Conservation (phyloP, 805 yeast species). For the Candida sphagnicola region DNA sequence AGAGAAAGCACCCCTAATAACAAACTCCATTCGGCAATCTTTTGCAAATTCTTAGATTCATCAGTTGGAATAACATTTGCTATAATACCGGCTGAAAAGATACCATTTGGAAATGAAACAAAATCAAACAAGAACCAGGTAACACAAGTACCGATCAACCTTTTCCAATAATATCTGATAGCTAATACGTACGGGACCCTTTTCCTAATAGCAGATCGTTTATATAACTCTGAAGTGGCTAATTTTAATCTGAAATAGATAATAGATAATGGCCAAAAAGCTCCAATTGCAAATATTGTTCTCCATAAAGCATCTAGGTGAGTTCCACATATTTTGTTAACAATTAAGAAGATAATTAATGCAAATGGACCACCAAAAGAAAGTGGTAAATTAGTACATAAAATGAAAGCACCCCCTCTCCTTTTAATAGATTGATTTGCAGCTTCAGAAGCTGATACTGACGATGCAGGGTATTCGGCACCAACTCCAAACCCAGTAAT, state of each 20-base stretch:
- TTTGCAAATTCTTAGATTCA: slow-evolving; percentile 40
- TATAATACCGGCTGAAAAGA: slow-evolving; percentile 59
- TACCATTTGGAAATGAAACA: slow-evolving; percentile 76
- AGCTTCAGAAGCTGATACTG: slow-evolving; percentile 68
- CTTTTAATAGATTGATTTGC: slow-evolving; percentile 62
- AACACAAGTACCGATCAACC: slow-evolving; percentile 66
- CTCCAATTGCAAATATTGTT: slow-evolving; percentile 60
- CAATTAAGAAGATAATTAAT: slow-evolving; percentile 61
- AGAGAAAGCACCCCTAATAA: slow-evolving; percentile 60
- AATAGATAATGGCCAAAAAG: slow-evolving; percentile 65
- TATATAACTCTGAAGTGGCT: slow-evolving; percentile 63
- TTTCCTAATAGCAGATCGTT: slow-evolving; percentile 57
- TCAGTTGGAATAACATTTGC: slow-evolving; percentile 39
- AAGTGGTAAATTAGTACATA: slow-evolving; percentile 71
- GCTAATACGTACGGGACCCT: slow-evolving; percentile 53
- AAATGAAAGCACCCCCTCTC: slow-evolving; percentile 62
- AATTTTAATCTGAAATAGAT: slow-evolving; percentile 69
- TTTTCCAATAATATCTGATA: slow-evolving; percentile 62
- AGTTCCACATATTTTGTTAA: slow-evolving; percentile 50
- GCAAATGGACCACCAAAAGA: slow-evolving; percentile 81
- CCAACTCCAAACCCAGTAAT: slow-evolving; percentile 77
- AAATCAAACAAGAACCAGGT: slow-evolving; percentile 82
- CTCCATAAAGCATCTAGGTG: slow-evolving; percentile 61
- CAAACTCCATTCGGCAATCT: slow-evolving; percentile 70
- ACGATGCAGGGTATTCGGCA: slow-evolving; percentile 70